Base-by-base conservation (phyloP, 139 green algal genomes). In the Micractinium conductrix region DNA sequence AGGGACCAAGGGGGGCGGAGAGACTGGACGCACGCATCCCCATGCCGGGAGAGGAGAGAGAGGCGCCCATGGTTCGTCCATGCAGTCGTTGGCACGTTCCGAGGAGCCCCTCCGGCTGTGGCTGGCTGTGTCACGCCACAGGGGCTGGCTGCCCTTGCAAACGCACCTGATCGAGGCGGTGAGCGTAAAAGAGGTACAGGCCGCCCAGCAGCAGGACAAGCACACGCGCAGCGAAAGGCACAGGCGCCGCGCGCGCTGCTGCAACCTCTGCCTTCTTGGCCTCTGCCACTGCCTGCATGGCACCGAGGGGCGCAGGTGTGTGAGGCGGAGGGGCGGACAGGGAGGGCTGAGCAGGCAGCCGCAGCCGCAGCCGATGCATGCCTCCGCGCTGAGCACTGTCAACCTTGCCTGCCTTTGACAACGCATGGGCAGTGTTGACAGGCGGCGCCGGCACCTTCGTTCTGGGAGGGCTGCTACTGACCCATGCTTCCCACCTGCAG, bases 131-230 rank as follows among this genome's bases (percentile, higher is more conserved):
- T 58, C 60, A 33, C 60, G 60, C 60, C 60, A 7, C 14, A 12
- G 16, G 30, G 7, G 7, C 16, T n/a, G 24, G 24, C 21, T 19
- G 21, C 16, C 26, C 14, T 33, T 7, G 17, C 17, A 33, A 19
- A 35, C 38, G 16, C 71, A 58, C 70, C 42, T 35, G 28, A 50
- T 87, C 50, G 33, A 85, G 67, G 60, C 80, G 65, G 65, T 58
- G 87, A 22, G 86, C 86, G 48, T 87, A 89, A 3, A 68, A n/a
- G 24, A 44, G 62, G 62, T 87, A 89, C 35, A 76, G 65, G 22
- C 75, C 7, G 30, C 74, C 74, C 67, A 87, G 43, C 65, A 87
- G 48, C 60, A 89, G 30, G 42, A 89, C 33, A 16, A 68, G 6
- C 16, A 87, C 40, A 19, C 86, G 60, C 12, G 45, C 45, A 9